A percentile compares a stretch with the other conserved stretches of the same genome.
Conservation (phyloP, 1,284 basidiomycete species). For the Trichosporon sp. region DNA sequence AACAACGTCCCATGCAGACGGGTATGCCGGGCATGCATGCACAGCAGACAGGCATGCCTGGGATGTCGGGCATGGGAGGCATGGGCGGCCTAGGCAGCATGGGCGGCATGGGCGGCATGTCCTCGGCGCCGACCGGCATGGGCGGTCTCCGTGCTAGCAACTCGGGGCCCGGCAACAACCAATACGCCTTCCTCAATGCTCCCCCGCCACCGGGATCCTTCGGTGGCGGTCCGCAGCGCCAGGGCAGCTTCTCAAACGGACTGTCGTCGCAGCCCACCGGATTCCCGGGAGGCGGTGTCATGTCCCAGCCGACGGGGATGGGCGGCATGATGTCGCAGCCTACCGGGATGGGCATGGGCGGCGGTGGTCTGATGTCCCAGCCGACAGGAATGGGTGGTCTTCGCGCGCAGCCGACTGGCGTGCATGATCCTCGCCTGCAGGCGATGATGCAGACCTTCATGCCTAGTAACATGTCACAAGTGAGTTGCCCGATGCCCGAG, state of each 20-base stretch:
- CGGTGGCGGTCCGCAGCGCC: slow-evolving; percentile 17
- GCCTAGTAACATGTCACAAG: slow-evolving; percentile 52
- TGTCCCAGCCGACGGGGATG: slow-evolving; percentile 33
- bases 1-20: slow-evolving; percentile 55
- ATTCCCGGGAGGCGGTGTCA: slow-evolving; percentile 25
- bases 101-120: slow-evolving; percentile 18
- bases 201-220: slow-evolving; percentile 35
- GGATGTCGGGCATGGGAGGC: slow-evolving; percentile 8
- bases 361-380: slow-evolving; percentile 61
- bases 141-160: slow-evolving; percentile 17
- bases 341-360: slow-evolving; percentile 52
- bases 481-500: slow-evolving; percentile 23
- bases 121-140: slow-evolving; percentile 10
- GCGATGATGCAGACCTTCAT: slow-evolving; percentile 84
- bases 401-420: slow-evolving; percentile 35
- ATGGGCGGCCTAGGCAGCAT: slow-evolving; percentile 19
- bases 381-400: slow-evolving; percentile 58
- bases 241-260: slow-evolving; percentile 19
- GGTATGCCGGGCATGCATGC: slow-evolving; percentile 26
- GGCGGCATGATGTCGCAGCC: slow-evolving; percentile 38
- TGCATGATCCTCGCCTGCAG: slow-evolving; percentile 68
- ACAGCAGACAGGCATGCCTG: neutral
- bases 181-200: slow-evolving; percentile 44
- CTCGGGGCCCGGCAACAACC: slow-evolving; percentile 2
- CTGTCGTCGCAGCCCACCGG: slow-evolving; percentile 33